A percentile compares a stretch with the other conserved stretches of the same genome.
phyloP scores from a whole-genome alignment of 306 rosid species.

The Rubus idaeus region DNA sequence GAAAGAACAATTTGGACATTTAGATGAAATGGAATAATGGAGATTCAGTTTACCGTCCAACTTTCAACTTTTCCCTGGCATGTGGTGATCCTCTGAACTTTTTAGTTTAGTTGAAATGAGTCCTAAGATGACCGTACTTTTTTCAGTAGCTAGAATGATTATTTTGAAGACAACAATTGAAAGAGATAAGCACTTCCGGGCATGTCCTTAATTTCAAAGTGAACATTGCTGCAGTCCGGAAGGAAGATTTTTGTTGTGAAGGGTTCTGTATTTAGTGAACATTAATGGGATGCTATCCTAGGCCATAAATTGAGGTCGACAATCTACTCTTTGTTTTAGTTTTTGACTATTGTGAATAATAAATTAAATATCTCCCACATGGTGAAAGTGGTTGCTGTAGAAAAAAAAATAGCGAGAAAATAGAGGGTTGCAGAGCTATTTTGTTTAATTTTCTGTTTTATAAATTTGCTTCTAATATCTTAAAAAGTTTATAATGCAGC shows the following conservation, averaged over 20 bases:
- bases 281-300: no score
- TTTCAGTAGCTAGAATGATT: background rate
- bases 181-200: background rate
- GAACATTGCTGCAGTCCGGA: background rate
- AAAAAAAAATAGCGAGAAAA: background rate
- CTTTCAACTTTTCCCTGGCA: background rate
- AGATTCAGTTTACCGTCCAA: background rate
- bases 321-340: background rate
- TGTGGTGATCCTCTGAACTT: background rate
- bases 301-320: background rate
- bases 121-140: background rate
- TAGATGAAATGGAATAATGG: slow-evolving; percentile 49
- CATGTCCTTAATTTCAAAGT: background rate
- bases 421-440: no score
- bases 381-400: background rate
- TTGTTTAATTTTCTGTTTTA: no score
- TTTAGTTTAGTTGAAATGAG: background rate
- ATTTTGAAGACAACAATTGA: background rate
- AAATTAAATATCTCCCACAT: background rate
- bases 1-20: slow-evolving; percentile 56
- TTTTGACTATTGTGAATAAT: background rate
- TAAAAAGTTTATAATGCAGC: no score
- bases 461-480: no score
- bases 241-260: background rate
- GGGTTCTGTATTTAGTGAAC: no score